These are phyloP conservation scores for Aleurites moluccanus DNA, from an alignment of 441 rosid species.

Conservation along the genomic window DNA sequence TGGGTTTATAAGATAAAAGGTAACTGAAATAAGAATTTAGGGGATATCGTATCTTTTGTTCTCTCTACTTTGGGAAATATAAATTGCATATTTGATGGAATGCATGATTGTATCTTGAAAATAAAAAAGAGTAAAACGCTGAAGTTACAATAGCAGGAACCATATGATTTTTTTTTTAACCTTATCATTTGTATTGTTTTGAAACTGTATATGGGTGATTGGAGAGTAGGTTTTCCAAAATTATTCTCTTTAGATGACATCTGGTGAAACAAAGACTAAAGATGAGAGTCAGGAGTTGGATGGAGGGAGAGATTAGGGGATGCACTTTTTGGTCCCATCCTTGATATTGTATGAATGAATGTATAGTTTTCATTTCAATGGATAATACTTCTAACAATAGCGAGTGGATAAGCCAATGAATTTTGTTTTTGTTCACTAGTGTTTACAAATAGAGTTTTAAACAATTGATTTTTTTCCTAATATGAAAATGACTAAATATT, in stretches of 20 bases:
- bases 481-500: background rate
- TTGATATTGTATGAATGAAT: background rate
- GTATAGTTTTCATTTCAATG: background rate
- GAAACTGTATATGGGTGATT: background rate
- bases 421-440: background rate
- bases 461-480: background rate
- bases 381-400: background rate
- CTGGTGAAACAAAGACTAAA: background rate
- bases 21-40: too few species aligned
- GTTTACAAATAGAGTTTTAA: background rate
- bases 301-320: background rate
- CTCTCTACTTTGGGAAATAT: too few species aligned
- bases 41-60: too few species aligned
- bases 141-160: background rate
- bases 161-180: background rate
- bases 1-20: background rate
- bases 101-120: background rate
- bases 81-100: too few species aligned
- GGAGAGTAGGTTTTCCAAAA: background rate
- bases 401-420: background rate
- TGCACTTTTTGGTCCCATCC: background rate
- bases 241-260: background rate
- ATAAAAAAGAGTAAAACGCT: too few species aligned
- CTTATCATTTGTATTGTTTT: background rate
- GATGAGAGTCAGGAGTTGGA: background rate